A percentile compares a stretch with the other conserved stretches of the same genome.
Evolutionary conservation across 352 stramenopile genomes (phyloP).

Genomic region (Peronospora destructor): DNA sequence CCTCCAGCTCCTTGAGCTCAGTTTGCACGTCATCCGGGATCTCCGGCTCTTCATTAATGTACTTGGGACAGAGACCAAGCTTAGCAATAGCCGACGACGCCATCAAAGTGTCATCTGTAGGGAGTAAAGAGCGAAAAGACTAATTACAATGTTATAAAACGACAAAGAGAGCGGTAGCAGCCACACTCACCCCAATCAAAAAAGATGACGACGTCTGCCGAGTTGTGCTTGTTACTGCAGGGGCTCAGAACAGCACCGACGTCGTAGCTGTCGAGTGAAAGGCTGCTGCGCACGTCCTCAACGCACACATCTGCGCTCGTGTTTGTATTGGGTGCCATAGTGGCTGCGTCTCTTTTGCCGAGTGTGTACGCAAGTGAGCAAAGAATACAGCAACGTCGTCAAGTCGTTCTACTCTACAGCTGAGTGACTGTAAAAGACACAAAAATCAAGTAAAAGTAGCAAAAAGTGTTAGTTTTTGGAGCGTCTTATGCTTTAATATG

Average conservation of each 20-base stretch:
- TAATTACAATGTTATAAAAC: neutral
- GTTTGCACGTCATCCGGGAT: constrained; percentile 65
- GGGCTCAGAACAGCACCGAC: constrained; percentile 30
- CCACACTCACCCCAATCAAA: constrained; percentile 73
- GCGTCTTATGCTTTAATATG: neutral
- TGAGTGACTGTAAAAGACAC: constrained; percentile 21
- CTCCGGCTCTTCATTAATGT: constrained; percentile 74
- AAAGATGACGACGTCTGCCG: constrained; percentile 72
- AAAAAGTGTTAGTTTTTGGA: neutral
- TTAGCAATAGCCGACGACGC: constrained; percentile 76
- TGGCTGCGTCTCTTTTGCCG: neutral
- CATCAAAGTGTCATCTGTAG: constrained; percentile 74
- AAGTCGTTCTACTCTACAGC: constrained; percentile 17
- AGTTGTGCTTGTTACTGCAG: constrained; percentile 31
- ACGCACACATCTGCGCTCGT: constrained; percentile 55
- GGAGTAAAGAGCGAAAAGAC: constrained; percentile 10
- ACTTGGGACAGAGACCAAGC: constrained; percentile 75
- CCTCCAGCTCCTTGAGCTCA: constrained; percentile 70
- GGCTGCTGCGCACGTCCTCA: constrained; percentile 45
- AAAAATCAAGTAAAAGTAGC: neutral
- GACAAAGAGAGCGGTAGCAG: constrained; percentile 1
- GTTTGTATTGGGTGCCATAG: constrained; percentile 57
- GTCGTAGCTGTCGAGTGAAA: constrained; percentile 53
- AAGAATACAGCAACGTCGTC: constrained; percentile 11
- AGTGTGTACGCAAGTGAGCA: neutral